Base-by-base conservation (phyloP, 768 basidiomycete species). In the Lactarius sanguifluus region DNA sequence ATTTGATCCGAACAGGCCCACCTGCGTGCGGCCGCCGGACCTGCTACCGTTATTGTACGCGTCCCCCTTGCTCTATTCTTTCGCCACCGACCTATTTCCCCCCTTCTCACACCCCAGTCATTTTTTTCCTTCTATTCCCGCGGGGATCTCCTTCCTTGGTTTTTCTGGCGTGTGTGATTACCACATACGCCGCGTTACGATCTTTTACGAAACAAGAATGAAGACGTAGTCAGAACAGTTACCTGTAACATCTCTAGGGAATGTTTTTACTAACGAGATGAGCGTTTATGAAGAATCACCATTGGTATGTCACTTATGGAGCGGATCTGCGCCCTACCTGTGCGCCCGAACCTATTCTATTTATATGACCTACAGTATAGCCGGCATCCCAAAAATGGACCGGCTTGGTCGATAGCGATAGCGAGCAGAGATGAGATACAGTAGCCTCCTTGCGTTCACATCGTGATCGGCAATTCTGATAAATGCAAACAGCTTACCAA, bases 1-100 rank as follows among this genome's bases (percentile, higher is more conserved):
- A 36, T 58, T 56, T 28, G 52, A 41, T n/a, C 30, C 23, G 28
- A 20, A 32, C 45, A 40, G 57, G 18, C 1, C 55, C 55, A 25
- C 23, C 45, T 57, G 5, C 23, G 13, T 25, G 50, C 50, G 2
- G 23, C 23, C 12, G 23, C 13, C 23, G n/a, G 30, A 23, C 47
- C 45, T 57, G 13, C 30, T 30, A 5, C 41, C 10, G 36, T 62
- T 62, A 62, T 34, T 18, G 60, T 66, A 57, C 40, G 65, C 60
- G 60, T 32, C 43, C 34, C 47, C 23, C 57, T 57, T 57, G 15
- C 47, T 32, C 57, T 62, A 58, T 62, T 62, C 30, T 32, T 28
- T 28, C 23, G 2, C 9, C 23, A 12, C 41, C 43, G 13, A 52
- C 10, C 10, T 30, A 34, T 25, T 25, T 30, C 52, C 28, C 18